A percentile compares a stretch with the other conserved stretches of the same genome.
Evolutionary conservation across 305 asterid genomes (phyloP).

Genomic region (Rubia peregrina): DNA sequence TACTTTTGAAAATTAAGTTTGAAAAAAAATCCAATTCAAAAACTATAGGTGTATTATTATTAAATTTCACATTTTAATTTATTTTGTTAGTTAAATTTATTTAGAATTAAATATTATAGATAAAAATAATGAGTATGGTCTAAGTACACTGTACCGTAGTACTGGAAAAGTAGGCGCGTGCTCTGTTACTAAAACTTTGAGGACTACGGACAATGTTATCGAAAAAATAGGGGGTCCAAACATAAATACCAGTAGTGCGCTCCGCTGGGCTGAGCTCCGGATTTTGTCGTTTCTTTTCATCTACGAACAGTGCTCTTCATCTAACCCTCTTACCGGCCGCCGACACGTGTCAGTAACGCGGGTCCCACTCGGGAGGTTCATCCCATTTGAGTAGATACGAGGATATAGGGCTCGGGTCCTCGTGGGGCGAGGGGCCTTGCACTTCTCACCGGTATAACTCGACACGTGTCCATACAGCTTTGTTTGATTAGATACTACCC

Average conservation of each 20-base stretch:
- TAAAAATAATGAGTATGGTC: no score
- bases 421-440: constrained; percentile 6
- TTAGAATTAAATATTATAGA: no score
- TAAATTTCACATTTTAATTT: no score
- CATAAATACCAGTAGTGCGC: background rate
- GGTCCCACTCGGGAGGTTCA: constrained; percentile 13
- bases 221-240: background rate
- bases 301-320: background rate
- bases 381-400: constrained; percentile 23
- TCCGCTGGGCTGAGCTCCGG: constrained; percentile 17
- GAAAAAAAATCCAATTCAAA: no score
- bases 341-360: constrained; percentile 35
- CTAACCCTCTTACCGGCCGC: background rate
- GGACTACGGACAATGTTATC: background rate
- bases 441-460: background rate
- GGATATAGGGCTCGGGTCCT: constrained; percentile 18
- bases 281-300: constrained; percentile 34
- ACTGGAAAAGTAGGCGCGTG: no score
- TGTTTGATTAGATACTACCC: constrained; percentile 14
- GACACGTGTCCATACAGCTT: constrained; percentile 28
- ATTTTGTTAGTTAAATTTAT: no score
- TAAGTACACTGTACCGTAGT: no score
- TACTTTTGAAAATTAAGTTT: no score
- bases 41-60: no score
- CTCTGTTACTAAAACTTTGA: background rate